Base-by-base conservation (phyloP, 108 stramenopile genomes). In the Schizochytrium sp. region DNA sequence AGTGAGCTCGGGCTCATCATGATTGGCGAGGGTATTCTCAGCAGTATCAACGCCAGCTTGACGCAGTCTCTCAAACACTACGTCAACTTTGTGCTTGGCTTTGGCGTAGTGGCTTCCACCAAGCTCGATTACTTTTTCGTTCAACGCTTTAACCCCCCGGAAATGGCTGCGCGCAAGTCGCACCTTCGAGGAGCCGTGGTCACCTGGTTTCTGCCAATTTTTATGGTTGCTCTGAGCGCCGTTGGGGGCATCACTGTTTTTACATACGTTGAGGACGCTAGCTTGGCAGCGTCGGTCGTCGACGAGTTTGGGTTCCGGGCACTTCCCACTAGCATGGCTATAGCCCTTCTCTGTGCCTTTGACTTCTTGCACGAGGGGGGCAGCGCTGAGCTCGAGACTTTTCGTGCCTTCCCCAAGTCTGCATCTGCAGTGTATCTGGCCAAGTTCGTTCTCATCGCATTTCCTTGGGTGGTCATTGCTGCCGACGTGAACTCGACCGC, bases 1-100 rank as follows among this genome's bases (percentile, higher is more conserved):
- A 53, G 76, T 12, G 76, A 83, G 51, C 76, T 83, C 19, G 76
- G 48, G 45, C 76, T 83, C 45, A 83, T 83, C 51, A 83, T 83
- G 76, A 83, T 83, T 53, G 76, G 76, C 44, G 76, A 83, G 28
- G 76, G 76, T 12, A 53, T 83, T 23, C 76, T 83, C 19, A 53
- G 48, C 23, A 83, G 19, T 23, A 83, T 83, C 51, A 47, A 53
- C 28, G 45, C 76, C 76, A 28, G 6, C 10, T 6, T 83, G 19
- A 23, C 51, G 18, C 48, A 47, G 76, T 14, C 45, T 6, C 43
- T 47, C 45, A 23, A 53, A 12, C 51, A 83, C n/a, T 83, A 83
- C 28, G 76, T 23, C 45, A 83, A 83, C 76, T 34, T 83, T 28
- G 51, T 23, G 19, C 28, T 83, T 21, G 76, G 76, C 1, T 83